Evolutionary conservation across 176 grass and related monocot genomes (phyloP).

Genomic region (Oryza punctata): DNA sequence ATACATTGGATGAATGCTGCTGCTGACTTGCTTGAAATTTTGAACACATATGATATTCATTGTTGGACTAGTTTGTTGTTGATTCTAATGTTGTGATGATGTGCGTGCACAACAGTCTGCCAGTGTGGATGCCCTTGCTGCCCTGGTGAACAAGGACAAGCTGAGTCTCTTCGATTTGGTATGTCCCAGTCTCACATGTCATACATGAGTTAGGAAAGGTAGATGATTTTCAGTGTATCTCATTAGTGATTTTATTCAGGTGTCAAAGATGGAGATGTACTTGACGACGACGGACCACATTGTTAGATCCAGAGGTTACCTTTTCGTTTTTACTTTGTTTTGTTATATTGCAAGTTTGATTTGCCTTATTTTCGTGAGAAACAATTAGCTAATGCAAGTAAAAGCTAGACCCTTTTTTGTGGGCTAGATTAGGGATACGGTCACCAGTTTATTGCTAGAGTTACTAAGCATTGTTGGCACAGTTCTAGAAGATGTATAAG

Average conservation of each 20-base stretch:
- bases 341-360: neutral
- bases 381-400: neutral
- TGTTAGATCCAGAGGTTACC: constrained; percentile 75
- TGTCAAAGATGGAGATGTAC: constrained; percentile 91
- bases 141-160: constrained; percentile 67
- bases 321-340: constrained; percentile 9
- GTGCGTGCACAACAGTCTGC: constrained; percentile 51
- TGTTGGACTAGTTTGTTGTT: neutral
- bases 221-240: neutral
- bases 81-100: constrained; percentile 25
- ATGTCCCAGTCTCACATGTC: neutral
- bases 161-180: constrained; percentile 83
- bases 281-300: constrained; percentile 77
- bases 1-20: neutral
- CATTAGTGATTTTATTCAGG: constrained; percentile 55
- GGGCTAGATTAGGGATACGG: neutral
- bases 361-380: neutral
- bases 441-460: constrained; percentile 4
- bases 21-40: neutral
- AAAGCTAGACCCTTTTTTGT: constrained; percentile 10
- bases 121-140: constrained; percentile 55
- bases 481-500: neutral
- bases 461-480: neutral
- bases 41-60: neutral
- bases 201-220: neutral